Percentiles rank a stretch among this genome's conserved stretches.
phyloP scores from a whole-genome alignment of 2,329 filamentous ascomycete genomes.

The Trematosphaeria pertusa region DNA sequence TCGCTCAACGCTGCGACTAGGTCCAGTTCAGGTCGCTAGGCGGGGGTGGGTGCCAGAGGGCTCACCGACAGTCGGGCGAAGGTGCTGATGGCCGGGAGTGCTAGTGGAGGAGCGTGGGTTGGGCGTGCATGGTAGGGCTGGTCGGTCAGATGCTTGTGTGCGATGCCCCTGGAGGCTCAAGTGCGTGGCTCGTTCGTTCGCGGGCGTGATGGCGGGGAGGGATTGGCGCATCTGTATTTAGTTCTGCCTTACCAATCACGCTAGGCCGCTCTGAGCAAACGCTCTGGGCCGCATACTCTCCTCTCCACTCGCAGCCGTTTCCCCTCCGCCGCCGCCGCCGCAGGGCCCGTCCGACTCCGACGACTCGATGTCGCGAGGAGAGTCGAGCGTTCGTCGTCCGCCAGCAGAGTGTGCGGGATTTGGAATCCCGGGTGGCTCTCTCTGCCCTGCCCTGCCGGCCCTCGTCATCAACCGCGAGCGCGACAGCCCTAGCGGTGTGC shows the following conservation, averaged over 20 bases:
- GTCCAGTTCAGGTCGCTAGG: slow-evolving; percentile 15
- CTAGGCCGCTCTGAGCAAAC: slow-evolving; percentile 3
- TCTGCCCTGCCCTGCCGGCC: too few relatives aligned
- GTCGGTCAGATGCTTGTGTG: slow-evolving; percentile 37
- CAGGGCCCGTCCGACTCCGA: too few relatives aligned
- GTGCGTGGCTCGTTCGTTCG: slow-evolving; percentile 9
- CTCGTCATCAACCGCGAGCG: background rate
- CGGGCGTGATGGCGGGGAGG: background rate
- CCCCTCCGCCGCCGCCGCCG: too few relatives aligned
- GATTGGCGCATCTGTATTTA: slow-evolving; percentile 5
- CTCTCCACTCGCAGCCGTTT: too few relatives aligned
- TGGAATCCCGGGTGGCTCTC: slow-evolving; percentile 1
- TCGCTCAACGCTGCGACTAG: slow-evolving; percentile 22
- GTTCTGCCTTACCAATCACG: slow-evolving; percentile 6
- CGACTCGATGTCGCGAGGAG: too few relatives aligned
- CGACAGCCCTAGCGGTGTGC: background rate
- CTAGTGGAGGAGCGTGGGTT: slow-evolving; percentile 18
- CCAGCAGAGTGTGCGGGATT: background rate
- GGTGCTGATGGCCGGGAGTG: slow-evolving; percentile 28
- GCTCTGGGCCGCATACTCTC: background rate
- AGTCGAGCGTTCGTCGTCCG: background rate
- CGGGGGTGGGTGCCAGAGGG: slow-evolving; percentile 13
- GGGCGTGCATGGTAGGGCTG: slow-evolving; percentile 36
- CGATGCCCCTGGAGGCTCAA: slow-evolving; percentile 25
- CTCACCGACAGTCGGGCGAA: slow-evolving; percentile 30